phyloP scores from a whole-genome alignment of 164 flowering plant genomes.

The Nymphaea colorata region DNA sequence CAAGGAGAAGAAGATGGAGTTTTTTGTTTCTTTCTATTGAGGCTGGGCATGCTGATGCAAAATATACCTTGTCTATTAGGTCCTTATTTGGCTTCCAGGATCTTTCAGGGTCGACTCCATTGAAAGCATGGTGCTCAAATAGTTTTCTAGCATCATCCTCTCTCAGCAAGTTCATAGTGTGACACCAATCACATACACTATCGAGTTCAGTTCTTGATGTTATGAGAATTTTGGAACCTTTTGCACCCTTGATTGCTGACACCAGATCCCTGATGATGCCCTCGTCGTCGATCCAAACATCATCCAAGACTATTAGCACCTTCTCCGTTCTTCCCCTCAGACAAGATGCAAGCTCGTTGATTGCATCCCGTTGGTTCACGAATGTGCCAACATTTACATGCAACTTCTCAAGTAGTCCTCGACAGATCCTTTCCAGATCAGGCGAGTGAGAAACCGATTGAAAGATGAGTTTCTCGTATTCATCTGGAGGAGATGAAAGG shows the following conservation, averaged over 20 bases:
- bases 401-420: slow-evolving; percentile 18
- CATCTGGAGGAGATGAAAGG: too few species aligned
- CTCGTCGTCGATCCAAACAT: slow-evolving; percentile 36
- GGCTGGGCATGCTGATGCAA: not conserved
- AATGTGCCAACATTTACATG: slow-evolving; percentile 22
- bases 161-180: too few species aligned
- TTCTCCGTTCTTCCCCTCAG: slow-evolving; percentile 5
- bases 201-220: slow-evolving; percentile 22
- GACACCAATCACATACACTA: not conserved
- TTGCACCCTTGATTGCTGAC: slow-evolving; percentile 46
- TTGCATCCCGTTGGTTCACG: slow-evolving; percentile 2
- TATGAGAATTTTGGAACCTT: slow-evolving; percentile 39
- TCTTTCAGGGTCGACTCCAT: slow-evolving; percentile 42
- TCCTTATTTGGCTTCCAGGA: not conserved
- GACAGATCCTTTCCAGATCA: slow-evolving; percentile 37
- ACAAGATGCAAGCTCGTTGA: slow-evolving; percentile 26
- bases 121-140: slow-evolving; percentile 11
- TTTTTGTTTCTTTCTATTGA: not conserved
- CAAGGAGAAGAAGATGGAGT: not conserved
- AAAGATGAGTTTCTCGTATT: slow-evolving; percentile 23
- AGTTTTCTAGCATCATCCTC: too few species aligned
- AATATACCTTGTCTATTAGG: not conserved
- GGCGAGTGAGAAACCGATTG: slow-evolving; percentile 75
- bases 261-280: slow-evolving; percentile 34
- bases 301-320: slow-evolving; percentile 52